Percentiles rank a stretch among this genome's conserved stretches.
Conservation (phyloP, 108 stramenopile species). For the Aurantiochytrium sp. region DNA sequence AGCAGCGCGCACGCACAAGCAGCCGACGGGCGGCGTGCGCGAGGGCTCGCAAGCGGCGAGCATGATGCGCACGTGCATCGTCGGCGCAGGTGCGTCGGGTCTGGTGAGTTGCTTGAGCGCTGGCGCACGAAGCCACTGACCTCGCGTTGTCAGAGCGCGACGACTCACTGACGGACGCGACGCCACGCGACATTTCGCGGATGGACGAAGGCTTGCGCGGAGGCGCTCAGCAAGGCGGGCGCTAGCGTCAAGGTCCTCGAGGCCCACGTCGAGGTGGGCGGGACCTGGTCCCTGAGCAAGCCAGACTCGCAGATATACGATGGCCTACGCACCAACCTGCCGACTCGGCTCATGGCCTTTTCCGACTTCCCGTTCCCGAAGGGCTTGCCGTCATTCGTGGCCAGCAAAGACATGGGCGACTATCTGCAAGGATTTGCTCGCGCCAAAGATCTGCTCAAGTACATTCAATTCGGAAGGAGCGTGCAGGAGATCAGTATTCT, state of each 20-base stretch:
- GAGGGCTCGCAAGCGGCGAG: too few relatives aligned
- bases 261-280: not conserved
- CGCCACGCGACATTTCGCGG: too few relatives aligned
- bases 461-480: not conserved
- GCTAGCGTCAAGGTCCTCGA: not conserved
- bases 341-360: not conserved
- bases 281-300: not conserved
- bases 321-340: constrained; percentile 14
- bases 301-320: constrained; percentile 24
- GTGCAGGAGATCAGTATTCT: not conserved
- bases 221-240: not conserved
- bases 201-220: not conserved
- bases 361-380: not conserved
- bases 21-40: too few relatives aligned
- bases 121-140: too few relatives aligned
- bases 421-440: not conserved
- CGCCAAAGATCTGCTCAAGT: not conserved
- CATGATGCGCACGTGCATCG: not conserved
- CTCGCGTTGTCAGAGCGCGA: too few relatives aligned
- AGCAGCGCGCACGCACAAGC: too few relatives aligned
- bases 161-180: too few relatives aligned
- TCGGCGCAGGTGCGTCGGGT: not conserved
- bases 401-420: not conserved
- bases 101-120: not conserved
- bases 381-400: not conserved